phyloP scores from a whole-genome alignment of 352 stramenopile genomes.

The Phytopythium chamaehyphon region DNA sequence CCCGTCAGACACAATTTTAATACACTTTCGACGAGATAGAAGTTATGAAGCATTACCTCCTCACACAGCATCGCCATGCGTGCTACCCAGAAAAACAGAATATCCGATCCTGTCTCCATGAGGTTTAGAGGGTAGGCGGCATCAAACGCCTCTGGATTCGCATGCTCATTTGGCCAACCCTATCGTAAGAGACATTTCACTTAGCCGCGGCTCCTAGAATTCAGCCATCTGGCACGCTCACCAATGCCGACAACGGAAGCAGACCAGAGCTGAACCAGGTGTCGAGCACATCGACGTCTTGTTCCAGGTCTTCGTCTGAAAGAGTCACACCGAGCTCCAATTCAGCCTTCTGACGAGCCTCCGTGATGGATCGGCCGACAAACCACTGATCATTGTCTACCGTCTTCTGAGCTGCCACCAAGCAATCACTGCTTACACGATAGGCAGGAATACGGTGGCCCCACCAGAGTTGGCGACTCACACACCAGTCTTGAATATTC shows the following conservation, averaged over 20 bases:
- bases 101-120: constrained; percentile 95
- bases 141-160: constrained; percentile 26
- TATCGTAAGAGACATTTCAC: constrained; percentile 7
- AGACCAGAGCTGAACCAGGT: constrained; percentile 99
- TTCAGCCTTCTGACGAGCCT: constrained; percentile 89
- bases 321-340: constrained; percentile 64
- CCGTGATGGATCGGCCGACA: constrained; percentile 89
- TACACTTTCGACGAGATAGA: too few species aligned
- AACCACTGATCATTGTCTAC: constrained; percentile 87
- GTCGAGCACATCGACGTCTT: constrained; percentile 99
- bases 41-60: constrained; percentile 73
- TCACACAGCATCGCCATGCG: constrained; percentile 99
- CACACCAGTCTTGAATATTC: constrained; percentile 99
- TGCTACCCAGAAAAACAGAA: constrained; percentile 99
- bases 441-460: constrained; percentile 99
- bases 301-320: constrained; percentile 85
- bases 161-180: constrained; percentile 93
- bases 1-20: constrained; percentile 2
- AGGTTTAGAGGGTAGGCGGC: constrained; percentile 60
- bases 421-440: constrained; percentile 60
- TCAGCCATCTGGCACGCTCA: too few species aligned
- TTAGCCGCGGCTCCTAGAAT: too few species aligned
- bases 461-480: constrained; percentile 99
- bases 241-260: constrained; percentile 88
- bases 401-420: constrained; percentile 12